Conservation (phyloP, 768 basidiomycete species). For the Hygrocybe punicea region DNA sequence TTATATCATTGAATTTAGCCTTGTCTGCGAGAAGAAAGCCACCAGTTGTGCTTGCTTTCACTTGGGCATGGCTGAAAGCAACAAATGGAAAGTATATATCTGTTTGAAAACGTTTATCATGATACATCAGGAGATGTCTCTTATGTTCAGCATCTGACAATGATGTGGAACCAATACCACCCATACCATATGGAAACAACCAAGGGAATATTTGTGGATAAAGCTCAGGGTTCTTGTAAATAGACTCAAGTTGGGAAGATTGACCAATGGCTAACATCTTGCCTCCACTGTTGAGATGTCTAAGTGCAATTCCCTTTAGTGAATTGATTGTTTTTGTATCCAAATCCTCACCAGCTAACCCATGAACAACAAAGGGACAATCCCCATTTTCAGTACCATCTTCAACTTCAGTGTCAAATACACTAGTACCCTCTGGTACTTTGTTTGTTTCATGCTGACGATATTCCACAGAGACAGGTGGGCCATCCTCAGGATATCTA, state of each 20-base stretch:
- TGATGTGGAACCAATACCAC: slow-evolving; percentile 24
- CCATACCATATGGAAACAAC: slow-evolving; percentile 39
- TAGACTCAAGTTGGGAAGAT: slow-evolving; percentile 13
- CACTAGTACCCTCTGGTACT: slow-evolving; percentile 7
- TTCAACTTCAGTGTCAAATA: slow-evolving; percentile 12
- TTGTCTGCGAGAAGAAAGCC: slow-evolving; percentile 29
- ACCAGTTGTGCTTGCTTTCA: slow-evolving; percentile 26
- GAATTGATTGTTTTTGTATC: slow-evolving; percentile 11
- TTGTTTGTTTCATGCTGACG: slow-evolving; percentile 3
- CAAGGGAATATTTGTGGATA: slow-evolving; percentile 41
- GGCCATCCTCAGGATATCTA: slow-evolving; percentile 10
- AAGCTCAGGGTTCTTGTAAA: slow-evolving; percentile 30
- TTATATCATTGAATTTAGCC: slow-evolving; percentile 24
- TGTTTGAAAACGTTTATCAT: slow-evolving; percentile 39
- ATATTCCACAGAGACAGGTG: slow-evolving; percentile 26
- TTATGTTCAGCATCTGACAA: slow-evolving; percentile 22
- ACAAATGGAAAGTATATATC: slow-evolving; percentile 37
- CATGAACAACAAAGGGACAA: slow-evolving; percentile 40
- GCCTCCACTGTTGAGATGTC: slow-evolving; percentile 15
- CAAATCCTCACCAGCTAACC: slow-evolving; percentile 26
- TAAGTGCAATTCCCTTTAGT: slow-evolving; percentile 21
- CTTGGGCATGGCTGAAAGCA: slow-evolving; percentile 41
- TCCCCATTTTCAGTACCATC: slow-evolving; percentile 23
- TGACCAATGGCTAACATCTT: slow-evolving; percentile 22
- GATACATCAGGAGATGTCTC: slow-evolving; percentile 30